Conservation (phyloP, 139 green algal genomes). For the Picochlorum sp. region DNA sequence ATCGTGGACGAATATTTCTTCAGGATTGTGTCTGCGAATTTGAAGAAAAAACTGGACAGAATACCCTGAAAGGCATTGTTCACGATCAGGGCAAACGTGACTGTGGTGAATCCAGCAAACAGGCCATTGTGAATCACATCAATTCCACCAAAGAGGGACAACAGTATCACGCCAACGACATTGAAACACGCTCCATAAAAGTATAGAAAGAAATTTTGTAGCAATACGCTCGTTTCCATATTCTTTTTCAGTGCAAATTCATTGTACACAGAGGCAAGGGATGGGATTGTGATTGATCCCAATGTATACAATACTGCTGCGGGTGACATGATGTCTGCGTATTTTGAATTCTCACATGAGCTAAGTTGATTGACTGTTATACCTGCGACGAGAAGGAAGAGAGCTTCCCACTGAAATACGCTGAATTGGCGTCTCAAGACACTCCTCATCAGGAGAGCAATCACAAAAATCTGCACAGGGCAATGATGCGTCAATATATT, state of each 20-base stretch:
- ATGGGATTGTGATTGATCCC: constrained; percentile 79
- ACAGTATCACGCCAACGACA: constrained; percentile 36
- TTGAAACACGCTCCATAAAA: constrained; percentile 88
- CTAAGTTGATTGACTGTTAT: constrained; percentile 95
- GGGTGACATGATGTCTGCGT: constrained; percentile 21
- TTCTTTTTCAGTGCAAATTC: constrained; percentile 91
- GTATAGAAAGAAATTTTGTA: constrained; percentile 98
- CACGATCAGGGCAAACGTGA: constrained; percentile 64
- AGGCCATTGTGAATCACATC: constrained; percentile 23
- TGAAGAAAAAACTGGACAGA: constrained; percentile 94
- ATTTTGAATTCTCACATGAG: constrained; percentile 21
- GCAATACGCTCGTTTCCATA: constrained; percentile 90
- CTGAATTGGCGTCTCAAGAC: constrained; percentile 75
- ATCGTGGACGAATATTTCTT: constrained; percentile 95
- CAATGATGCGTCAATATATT: background rate
- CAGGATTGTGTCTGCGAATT: constrained; percentile 94
- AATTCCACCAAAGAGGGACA: background rate
- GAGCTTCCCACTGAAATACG: constrained; percentile 85
- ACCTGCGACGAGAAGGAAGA: constrained; percentile 86
- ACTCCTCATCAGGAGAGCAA: constrained; percentile 81
- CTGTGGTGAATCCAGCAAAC: constrained; percentile 41
- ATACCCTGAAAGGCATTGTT: constrained; percentile 95
- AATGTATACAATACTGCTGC: constrained; percentile 62
- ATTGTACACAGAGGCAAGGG: constrained; percentile 87
- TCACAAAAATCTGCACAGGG: constrained; percentile 48